Evolutionary conservation across 345 rosid genomes (phyloP).

Genomic region (Eucalyptus camaldulensis): DNA sequence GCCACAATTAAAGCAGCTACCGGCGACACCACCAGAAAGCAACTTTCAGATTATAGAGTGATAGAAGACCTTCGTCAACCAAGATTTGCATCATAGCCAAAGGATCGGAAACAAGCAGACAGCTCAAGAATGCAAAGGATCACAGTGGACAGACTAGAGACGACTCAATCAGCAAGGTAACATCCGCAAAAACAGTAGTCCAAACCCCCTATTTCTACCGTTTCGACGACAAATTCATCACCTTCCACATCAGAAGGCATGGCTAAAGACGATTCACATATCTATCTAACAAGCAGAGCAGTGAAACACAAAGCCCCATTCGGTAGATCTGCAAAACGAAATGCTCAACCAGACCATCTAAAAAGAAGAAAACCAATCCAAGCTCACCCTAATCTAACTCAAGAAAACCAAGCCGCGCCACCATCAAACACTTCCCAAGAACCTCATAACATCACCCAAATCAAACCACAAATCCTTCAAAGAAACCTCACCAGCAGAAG

Average conservation of each 20-base stretch:
- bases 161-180: neutral
- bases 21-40: neutral
- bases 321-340: constrained; percentile 12
- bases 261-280: neutral
- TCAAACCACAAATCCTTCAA: neutral
- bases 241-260: neutral
- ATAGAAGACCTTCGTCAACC: neutral
- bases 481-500: constrained; percentile 61
- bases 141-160: neutral
- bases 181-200: neutral
- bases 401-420: neutral
- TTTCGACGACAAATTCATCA: neutral
- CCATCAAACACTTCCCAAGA: neutral
- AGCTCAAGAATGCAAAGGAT: neutral
- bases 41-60: neutral
- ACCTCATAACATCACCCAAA: neutral
- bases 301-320: neutral
- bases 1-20: neutral
- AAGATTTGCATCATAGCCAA: neutral
- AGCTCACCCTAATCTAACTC: neutral
- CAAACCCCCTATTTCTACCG: neutral
- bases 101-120: neutral
- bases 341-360: neutral
- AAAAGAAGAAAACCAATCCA: neutral
- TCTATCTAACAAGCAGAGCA: neutral